phyloP scores from a whole-genome alignment of 768 basidiomycete genomes.

The Macrolepiota dolichaula region DNA sequence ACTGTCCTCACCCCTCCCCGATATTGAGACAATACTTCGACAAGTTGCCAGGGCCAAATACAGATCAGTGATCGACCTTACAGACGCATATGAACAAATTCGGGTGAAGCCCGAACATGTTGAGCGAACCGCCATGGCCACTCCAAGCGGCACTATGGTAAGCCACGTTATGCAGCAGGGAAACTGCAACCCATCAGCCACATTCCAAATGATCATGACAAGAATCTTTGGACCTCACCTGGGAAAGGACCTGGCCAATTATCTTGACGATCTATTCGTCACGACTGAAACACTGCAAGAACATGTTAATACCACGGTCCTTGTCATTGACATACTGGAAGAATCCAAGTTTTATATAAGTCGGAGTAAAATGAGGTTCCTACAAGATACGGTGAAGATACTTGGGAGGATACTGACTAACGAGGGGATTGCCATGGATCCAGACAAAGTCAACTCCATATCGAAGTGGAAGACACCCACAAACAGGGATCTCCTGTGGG shows the following conservation, averaged over 20 bases:
- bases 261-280: slow-evolving; percentile 28
- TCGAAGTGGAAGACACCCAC: slow-evolving; percentile 32
- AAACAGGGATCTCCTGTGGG: slow-evolving; percentile 26
- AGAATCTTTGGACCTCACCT: slow-evolving; percentile 27
- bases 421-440: slow-evolving; percentile 40
- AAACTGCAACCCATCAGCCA: slow-evolving; percentile 17
- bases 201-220: slow-evolving; percentile 31
- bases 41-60: slow-evolving; percentile 25
- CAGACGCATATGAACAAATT: slow-evolving; percentile 40
- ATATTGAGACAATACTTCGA: slow-evolving; percentile 21
- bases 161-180: slow-evolving; percentile 27
- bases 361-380: slow-evolving; percentile 21
- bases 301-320: slow-evolving; percentile 24
- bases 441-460: slow-evolving; percentile 35
- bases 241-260: slow-evolving; percentile 24
- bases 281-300: slow-evolving; percentile 30
- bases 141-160: slow-evolving; percentile 27
- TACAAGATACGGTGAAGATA: slow-evolving; percentile 14
- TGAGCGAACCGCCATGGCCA: slow-evolving; percentile 18
- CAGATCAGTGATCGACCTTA: slow-evolving; percentile 32
- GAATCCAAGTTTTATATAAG: slow-evolving; percentile 25
- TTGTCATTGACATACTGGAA: slow-evolving; percentile 15
- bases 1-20: slow-evolving; percentile 23
- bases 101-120: slow-evolving; percentile 23
- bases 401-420: slow-evolving; percentile 25